Percentiles rank a stretch among this genome's conserved stretches.
phyloP scores from a whole-genome alignment of 257 asterid genomes.

The Lycium barbarum region DNA sequence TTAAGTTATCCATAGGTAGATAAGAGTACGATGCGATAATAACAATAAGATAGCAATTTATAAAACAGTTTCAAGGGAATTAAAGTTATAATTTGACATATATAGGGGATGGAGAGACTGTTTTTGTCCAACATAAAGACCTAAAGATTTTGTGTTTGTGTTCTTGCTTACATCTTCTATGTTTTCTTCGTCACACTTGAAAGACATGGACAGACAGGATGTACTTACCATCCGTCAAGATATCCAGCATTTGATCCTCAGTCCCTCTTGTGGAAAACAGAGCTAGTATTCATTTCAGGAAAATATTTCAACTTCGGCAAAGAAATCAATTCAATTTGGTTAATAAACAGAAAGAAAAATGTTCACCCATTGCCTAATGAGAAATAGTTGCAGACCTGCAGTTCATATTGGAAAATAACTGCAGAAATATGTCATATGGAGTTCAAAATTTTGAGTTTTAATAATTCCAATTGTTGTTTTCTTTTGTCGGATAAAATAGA shows the following conservation, averaged over 20 bases:
- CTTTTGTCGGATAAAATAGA: background rate
- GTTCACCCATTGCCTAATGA: background rate
- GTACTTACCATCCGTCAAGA: background rate
- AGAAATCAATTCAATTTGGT: background rate
- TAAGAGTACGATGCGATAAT: background rate
- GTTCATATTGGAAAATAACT: background rate
- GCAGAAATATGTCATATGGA: background rate
- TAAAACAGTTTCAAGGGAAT: constrained; percentile 9
- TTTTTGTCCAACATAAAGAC: background rate
- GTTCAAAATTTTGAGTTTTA: background rate
- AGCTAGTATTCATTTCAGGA: constrained; percentile 11
- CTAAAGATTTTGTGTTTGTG: background rate
- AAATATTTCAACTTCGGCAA: background rate
- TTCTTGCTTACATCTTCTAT: background rate
- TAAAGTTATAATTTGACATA: background rate
- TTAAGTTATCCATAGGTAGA: background rate
- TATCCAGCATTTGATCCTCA: constrained; percentile 7
- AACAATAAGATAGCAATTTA: background rate
- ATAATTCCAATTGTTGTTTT: constrained; percentile 12
- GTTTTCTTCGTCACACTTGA: background rate
- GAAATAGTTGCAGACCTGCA: constrained; percentile 21
- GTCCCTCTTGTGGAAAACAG: constrained; percentile 2
- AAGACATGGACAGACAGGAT: constrained; percentile 18
- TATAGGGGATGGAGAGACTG: background rate
- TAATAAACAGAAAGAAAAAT: background rate